phyloP scores from a whole-genome alignment of 805 yeast genomes.

The Ogataea angusta region DNA sequence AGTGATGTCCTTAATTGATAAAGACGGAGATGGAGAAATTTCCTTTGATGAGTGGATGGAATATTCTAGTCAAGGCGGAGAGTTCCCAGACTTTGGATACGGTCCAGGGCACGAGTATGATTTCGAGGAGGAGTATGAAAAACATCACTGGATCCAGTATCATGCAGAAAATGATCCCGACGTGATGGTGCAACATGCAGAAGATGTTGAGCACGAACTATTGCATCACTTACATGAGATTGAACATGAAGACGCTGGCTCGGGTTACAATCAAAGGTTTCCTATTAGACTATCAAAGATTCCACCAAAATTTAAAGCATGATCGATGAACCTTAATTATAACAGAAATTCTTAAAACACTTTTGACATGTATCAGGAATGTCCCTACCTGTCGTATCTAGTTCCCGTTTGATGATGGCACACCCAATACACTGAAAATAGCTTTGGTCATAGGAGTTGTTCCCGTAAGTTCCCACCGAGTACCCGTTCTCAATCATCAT shows the following conservation, averaged over 20 bases:
- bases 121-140: conserved; percentile 89
- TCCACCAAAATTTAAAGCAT: conserved; percentile 20
- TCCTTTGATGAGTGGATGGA: conserved; percentile 66
- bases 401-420: conserved; percentile 49
- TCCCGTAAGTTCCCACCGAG: conserved; percentile 44
- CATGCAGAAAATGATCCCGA: conserved; percentile 81
- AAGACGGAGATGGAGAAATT: conserved; percentile 61
- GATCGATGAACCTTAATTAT: conserved; percentile 23
- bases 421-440: conserved; percentile 55
- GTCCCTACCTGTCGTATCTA: conserved; percentile 35
- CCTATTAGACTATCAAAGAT: conserved; percentile 22
- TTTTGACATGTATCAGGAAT: conserved; percentile 32
- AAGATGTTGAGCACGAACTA: conserved; percentile 84
- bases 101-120: conserved; percentile 89
- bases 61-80: conserved; percentile 59
- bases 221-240: conserved; percentile 84
- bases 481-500: conserved; percentile 51
- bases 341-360: conserved; percentile 41
- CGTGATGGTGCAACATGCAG: conserved; percentile 74
- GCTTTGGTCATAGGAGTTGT: conserved; percentile 35
- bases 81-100: conserved; percentile 86
- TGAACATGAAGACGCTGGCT: conserved; percentile 44
- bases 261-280: conserved; percentile 14
- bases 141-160: conserved; percentile 88
- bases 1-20: conserved; percentile 61